Evolutionary conservation across 2,329 filamentous ascomycete genomes (phyloP).

Genomic region (Fusarium cicatricum): DNA sequence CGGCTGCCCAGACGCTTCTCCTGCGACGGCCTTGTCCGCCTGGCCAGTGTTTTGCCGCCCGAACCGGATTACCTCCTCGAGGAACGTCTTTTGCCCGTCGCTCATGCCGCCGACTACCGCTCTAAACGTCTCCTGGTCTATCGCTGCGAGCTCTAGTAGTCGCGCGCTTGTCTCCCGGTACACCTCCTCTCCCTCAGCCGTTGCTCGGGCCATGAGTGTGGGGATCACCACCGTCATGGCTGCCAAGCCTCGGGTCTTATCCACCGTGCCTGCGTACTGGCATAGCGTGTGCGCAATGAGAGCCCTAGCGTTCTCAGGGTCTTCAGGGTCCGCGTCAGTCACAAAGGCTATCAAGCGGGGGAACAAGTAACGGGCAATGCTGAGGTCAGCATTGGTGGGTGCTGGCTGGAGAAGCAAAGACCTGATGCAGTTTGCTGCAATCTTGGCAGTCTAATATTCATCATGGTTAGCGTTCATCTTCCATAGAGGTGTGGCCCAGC

Average conservation of each 20-base stretch:
- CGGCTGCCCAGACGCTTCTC: slow-evolving; percentile 65
- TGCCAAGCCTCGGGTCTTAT: slow-evolving; percentile 57
- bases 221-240: slow-evolving; percentile 82
- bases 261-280: slow-evolving; percentile 67
- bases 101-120: slow-evolving; percentile 76
- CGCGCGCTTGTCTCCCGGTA: slow-evolving; percentile 79
- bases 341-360: slow-evolving; percentile 81
- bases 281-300: slow-evolving; percentile 79
- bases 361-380: slow-evolving; percentile 77
- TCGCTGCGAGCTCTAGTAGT: slow-evolving; percentile 81
- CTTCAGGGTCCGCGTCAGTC: slow-evolving; percentile 73
- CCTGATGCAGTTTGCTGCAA: slow-evolving; percentile 88
- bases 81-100: slow-evolving; percentile 73
- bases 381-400: slow-evolving; percentile 72
- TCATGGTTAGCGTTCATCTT: slow-evolving; percentile 21
- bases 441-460: slow-evolving; percentile 74
- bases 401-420: slow-evolving; percentile 77
- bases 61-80: slow-evolving; percentile 82
- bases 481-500: neutral
- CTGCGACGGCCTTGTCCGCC: slow-evolving; percentile 50
- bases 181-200: slow-evolving; percentile 65
- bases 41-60: slow-evolving; percentile 60
- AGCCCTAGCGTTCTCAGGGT: slow-evolving; percentile 77
- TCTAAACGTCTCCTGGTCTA: slow-evolving; percentile 77
- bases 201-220: slow-evolving; percentile 76